A percentile compares a stretch with the other conserved stretches of the same genome.
phyloP scores from a whole-genome alignment of 2,329 filamentous ascomycete genomes.

The Pezicula rhizophila region DNA sequence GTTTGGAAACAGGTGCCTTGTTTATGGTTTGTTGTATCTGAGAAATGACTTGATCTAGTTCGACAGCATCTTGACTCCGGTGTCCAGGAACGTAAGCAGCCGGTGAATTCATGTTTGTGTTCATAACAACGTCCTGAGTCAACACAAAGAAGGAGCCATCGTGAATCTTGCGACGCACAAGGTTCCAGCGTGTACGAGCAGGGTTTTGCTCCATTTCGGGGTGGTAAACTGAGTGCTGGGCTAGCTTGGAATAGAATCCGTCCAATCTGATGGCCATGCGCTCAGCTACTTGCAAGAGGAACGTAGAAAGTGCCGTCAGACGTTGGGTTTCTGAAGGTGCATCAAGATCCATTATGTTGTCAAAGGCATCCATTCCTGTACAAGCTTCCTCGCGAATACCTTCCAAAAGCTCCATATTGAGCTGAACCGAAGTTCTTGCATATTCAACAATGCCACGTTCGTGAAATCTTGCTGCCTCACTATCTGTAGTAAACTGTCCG shows the following conservation, averaged over 20 bases:
- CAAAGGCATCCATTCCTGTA: slow-evolving; percentile 49
- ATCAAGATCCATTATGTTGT: slow-evolving; percentile 37
- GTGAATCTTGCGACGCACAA: slow-evolving; percentile 39
- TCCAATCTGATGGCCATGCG: slow-evolving; percentile 46
- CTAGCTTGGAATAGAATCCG: slow-evolving; percentile 45
- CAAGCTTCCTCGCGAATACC: slow-evolving; percentile 47
- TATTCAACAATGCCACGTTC: slow-evolving; percentile 47
- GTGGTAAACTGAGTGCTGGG: slow-evolving; percentile 42
- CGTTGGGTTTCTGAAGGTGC: slow-evolving; percentile 32
- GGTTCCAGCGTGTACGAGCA: slow-evolving; percentile 45
- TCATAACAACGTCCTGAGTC: slow-evolving; percentile 31
- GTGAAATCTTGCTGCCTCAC: slow-evolving; percentile 41
- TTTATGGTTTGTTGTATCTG: slow-evolving; percentile 34
- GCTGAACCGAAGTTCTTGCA: slow-evolving; percentile 40
- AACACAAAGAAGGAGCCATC: slow-evolving; percentile 48
- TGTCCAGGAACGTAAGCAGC: slow-evolving; percentile 17
- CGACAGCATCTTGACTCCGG: slow-evolving; percentile 30
- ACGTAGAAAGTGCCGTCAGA: slow-evolving; percentile 32
- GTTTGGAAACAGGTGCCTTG: slow-evolving; percentile 13
- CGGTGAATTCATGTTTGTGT: slow-evolving; percentile 6
- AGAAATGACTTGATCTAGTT: slow-evolving; percentile 40
- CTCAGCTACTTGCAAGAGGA: slow-evolving; percentile 46
- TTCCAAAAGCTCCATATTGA: slow-evolving; percentile 48
- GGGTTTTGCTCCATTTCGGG: slow-evolving; percentile 47
- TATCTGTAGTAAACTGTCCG: slow-evolving; percentile 42